Evolutionary conservation across 2,329 filamentous ascomycete genomes (phyloP).

Genomic region (Metarhizium sp.): DNA sequence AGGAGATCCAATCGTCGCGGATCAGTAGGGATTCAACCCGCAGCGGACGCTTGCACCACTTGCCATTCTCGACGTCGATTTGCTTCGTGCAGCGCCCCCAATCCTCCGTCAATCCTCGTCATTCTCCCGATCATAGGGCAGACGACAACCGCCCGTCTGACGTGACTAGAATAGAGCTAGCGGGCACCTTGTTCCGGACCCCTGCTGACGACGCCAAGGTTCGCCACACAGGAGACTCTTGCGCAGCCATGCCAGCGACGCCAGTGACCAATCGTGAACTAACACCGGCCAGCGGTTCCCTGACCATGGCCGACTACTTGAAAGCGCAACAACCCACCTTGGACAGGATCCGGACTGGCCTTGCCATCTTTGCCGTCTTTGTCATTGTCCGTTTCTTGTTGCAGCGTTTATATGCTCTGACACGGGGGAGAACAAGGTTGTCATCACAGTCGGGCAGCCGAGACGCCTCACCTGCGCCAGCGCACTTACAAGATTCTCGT

Average conservation of each 20-base stretch:
- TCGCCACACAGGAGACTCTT: not conserved
- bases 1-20: not conserved
- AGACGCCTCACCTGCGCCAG: slow-evolving; percentile 7
- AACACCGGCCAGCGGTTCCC: slow-evolving; percentile 18
- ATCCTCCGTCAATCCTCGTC: not conserved
- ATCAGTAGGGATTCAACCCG: not conserved
- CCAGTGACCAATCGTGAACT: slow-evolving; percentile 23
- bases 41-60: not conserved
- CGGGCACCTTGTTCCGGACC: not conserved
- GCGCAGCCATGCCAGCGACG: slow-evolving; percentile 20
- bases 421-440: not conserved
- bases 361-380: slow-evolving; percentile 25
- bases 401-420: slow-evolving; percentile 10
- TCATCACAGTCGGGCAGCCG: not conserved
- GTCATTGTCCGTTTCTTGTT: slow-evolving; percentile 23
- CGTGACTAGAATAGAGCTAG: not conserved
- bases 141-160: not conserved
- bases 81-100: not conserved
- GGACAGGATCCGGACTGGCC: slow-evolving; percentile 17
- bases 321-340: slow-evolving; percentile 20
- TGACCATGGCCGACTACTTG: slow-evolving; percentile 19
- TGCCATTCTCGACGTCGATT: not conserved
- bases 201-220: slow-evolving; percentile 3
- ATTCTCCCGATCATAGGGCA: not conserved
- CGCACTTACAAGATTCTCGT: slow-evolving; percentile 10